Evolutionary conservation across 495 filamentous ascomycete genomes (phyloP).

Genomic region (Chaetomium tenue): DNA sequence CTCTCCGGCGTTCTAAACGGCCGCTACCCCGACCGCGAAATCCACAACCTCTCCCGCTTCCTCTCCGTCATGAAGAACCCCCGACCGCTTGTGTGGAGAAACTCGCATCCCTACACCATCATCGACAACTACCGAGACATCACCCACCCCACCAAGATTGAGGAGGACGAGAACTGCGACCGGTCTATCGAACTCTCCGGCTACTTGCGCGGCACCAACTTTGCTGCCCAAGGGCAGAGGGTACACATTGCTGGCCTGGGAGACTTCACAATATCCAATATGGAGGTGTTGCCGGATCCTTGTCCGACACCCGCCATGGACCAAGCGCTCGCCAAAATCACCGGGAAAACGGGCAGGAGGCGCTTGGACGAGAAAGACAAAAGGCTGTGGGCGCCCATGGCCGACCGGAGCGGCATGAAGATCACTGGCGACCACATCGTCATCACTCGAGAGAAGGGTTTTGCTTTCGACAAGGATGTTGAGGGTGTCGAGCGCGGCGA

Average conservation of each 20-base stretch:
- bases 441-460: slow-evolving; percentile 58
- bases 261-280: slow-evolving; percentile 79
- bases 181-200: slow-evolving; percentile 88
- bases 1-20: slow-evolving; percentile 93
- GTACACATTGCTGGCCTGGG: slow-evolving; percentile 93
- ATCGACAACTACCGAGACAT: slow-evolving; percentile 93
- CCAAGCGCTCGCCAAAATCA: slow-evolving; percentile 74
- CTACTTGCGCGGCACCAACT: slow-evolving; percentile 94
- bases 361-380: slow-evolving; percentile 94
- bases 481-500: slow-evolving; percentile 73
- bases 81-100: slow-evolving; percentile 91
- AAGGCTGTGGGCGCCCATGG: slow-evolving; percentile 94
- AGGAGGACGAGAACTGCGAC: slow-evolving; percentile 84
- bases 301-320: slow-evolving; percentile 92
- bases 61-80: slow-evolving; percentile 99
- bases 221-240: slow-evolving; percentile 78
- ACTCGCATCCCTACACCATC: slow-evolving; percentile 88
- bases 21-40: slow-evolving; percentile 91
- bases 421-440: slow-evolving; percentile 59
- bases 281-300: slow-evolving; percentile 87
- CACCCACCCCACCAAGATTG: slow-evolving; percentile 85
- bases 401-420: slow-evolving; percentile 87
- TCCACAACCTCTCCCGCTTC: slow-evolving; percentile 92
- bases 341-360: slow-evolving; percentile 72
- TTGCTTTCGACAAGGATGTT: slow-evolving; percentile 72